A percentile compares a stretch with the other conserved stretches of the same genome.
Evolutionary conservation across 106 monocot genomes (phyloP).

Genomic region (Dactylorhiza incarnata): DNA sequence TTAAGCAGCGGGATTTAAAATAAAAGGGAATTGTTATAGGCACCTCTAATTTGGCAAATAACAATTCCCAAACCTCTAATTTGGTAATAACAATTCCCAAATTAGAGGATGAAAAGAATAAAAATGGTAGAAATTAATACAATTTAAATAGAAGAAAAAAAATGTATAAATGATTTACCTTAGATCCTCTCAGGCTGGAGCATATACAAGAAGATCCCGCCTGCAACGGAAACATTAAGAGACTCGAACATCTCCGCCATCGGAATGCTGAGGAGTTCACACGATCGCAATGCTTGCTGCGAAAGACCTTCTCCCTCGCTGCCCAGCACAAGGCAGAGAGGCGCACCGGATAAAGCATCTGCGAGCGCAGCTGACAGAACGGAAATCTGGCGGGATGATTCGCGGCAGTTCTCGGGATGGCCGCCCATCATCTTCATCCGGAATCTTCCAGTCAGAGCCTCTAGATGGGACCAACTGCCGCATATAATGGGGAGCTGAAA

Average conservation of each 20-base stretch:
- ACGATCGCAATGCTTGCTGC: slow-evolving; percentile 27
- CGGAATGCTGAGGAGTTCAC: slow-evolving; percentile 75
- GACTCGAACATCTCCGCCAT: slow-evolving; percentile 85
- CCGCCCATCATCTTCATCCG: slow-evolving; percentile 72
- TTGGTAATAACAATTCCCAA: too few species aligned
- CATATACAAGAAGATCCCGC: slow-evolving; percentile 91
- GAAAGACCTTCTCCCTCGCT: slow-evolving; percentile 89
- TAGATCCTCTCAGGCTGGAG: slow-evolving; percentile 31
- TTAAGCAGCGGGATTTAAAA: too few species aligned
- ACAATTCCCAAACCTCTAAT: too few species aligned
- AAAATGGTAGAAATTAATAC: not conserved
- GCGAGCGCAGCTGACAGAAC: slow-evolving; percentile 41
- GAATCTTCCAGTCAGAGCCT: slow-evolving; percentile 29
- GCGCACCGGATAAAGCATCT: slow-evolving; percentile 24
- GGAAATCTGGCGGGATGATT: slow-evolving; percentile 6
- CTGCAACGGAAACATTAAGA: slow-evolving; percentile 94
- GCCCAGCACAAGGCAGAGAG: slow-evolving; percentile 77
- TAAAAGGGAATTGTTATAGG: too few species aligned
- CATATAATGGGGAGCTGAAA: slow-evolving; percentile 80
- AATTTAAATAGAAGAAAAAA: not conserved
- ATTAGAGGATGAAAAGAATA: not conserved
- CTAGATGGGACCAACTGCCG: slow-evolving; percentile 59
- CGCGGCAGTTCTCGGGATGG: slow-evolving; percentile 41
- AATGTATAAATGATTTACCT: slow-evolving; percentile 1
- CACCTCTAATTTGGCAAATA: too few species aligned